Base-by-base conservation (phyloP, 2,329 filamentous ascomycete species). In the Cladophialophora yegresii region DNA sequence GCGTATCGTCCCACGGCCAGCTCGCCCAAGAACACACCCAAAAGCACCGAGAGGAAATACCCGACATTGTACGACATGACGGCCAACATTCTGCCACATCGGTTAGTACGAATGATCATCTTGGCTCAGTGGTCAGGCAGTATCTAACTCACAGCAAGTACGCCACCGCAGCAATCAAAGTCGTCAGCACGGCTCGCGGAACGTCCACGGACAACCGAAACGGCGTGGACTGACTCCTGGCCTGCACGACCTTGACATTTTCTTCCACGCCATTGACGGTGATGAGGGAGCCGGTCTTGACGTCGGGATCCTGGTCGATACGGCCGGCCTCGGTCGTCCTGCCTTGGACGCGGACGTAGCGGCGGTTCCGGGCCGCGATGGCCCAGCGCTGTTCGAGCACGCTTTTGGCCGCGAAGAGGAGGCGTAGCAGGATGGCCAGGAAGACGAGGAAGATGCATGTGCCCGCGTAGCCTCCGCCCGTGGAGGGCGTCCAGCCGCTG, bases 91-190 rank as follows among this genome's bases (percentile, higher is more conserved):
- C 92, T 96, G 43, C 20, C 57, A 30, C 7, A 49, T 12, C 58
- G 32, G 32, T 63, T 20, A 67, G 58, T n/a, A 56, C 43, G 51
- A n/a, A n/a, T n/a, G n/a, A n/a, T n/a, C n/a, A 4, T 4, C 30
- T 12, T 33, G 26, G 12, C 26, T 9, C 36, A 33, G 1, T 22
- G 23, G 3, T n/a, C n/a, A n/a, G n/a, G n/a, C n/a, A n/a, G n/a
- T n/a, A n/a, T n/a, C n/a, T n/a, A n/a, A n/a, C 91, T 84, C 79
- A 96, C 92, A 96, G 86, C 33, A 96, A 79, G 78, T 96, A 96
- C 12, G 89, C 89, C 51, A 96, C 84, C 7, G 87, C 91, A n/a
- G 85, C 86, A 73, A 91, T 87, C 23, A 89, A 77, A 0, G 88
- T 88, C 72, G 90, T 89, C 56, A 96, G 76, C 9, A 81, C 75